phyloP scores from a whole-genome alignment of 768 basidiomycete species.

The Calocybe cyanea region DNA sequence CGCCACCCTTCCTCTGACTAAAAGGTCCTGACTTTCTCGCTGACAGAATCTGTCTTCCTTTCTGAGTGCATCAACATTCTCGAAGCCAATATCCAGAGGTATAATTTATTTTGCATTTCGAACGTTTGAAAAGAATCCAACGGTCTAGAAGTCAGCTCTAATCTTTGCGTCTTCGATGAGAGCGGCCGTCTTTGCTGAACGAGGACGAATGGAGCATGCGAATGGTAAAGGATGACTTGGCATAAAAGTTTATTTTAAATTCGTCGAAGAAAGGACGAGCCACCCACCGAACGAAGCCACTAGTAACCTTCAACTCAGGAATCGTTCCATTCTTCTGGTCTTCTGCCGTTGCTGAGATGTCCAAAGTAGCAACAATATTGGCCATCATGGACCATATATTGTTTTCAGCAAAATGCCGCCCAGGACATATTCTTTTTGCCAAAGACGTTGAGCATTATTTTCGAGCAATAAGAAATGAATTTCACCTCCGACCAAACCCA shows the following conservation, averaged over 20 bases:
- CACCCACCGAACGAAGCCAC: slow-evolving; percentile 45
- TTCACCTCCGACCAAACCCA: slow-evolving; percentile 55
- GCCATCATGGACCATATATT: slow-evolving; percentile 44
- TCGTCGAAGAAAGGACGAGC: neutral
- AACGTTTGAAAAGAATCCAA: neutral
- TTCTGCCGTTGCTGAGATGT: slow-evolving; percentile 39
- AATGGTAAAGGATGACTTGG: slow-evolving; percentile 53
- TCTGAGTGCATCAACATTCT: neutral
- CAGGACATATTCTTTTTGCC: slow-evolving; percentile 46
- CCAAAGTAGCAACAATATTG: slow-evolving; percentile 40
- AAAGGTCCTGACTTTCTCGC: neutral
- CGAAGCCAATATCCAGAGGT: too few relatives aligned
- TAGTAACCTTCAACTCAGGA: slow-evolving; percentile 32
- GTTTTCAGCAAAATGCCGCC: slow-evolving; percentile 47
- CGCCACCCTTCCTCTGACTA: neutral
- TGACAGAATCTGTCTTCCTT: neutral
- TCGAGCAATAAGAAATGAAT: slow-evolving; percentile 1
- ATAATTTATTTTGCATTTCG: too few relatives aligned
- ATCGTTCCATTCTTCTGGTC: slow-evolving; percentile 38
- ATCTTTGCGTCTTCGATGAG: slow-evolving; percentile 28
- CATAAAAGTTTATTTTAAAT: neutral
- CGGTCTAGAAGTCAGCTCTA: slow-evolving; percentile 10
- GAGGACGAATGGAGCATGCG: slow-evolving; percentile 41
- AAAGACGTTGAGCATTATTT: neutral
- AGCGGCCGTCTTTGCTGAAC: slow-evolving; percentile 27